Base-by-base conservation (phyloP, 1,284 basidiomycete genomes). In the Golubevia pallescens region DNA sequence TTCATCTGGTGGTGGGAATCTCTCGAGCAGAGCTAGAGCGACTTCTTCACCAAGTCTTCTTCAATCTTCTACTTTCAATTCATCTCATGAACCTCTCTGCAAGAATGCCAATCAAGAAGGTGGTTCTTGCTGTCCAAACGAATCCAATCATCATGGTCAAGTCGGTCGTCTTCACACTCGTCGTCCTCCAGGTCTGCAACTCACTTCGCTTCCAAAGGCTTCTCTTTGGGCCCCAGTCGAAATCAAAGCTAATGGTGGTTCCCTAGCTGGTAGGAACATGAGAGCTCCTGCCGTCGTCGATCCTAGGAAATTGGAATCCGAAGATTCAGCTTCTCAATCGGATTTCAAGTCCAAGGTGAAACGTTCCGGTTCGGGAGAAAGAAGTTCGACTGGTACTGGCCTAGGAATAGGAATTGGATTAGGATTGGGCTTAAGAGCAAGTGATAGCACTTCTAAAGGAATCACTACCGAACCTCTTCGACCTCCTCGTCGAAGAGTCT, bases 211-310 rank as follows among this genome's bases (percentile, higher is more conserved):
- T 4, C 61, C 61, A 13, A 57, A 62, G 13, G 48, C 61, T 7
- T 21, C 61, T 7, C 42, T 55, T 19, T 62, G 61, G 61, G 61
- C 61, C 10, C 42, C 61, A 32, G 61, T 57, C 8, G 61, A 62
- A 21, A 62, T 62, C 10, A 57, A 62, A 28, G 61, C 57, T n/a
- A 62, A 62, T 21, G 61, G 61, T 32, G 52, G 38, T 7, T 38
- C n/a, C 21, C 23, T 62, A 24, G 48, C 21, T 58, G 61, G 61
- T 3, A 23, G 61, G 7, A 54, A 62, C 19, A 62, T 62, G 61
- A 34, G 57, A 7, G 61, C 61, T 3, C 38, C 52, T 21, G 42
- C 61, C 3, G 61, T 62, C 32, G 38, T 42, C 19, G 61, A 62
- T 24, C 61, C 61, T 14, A 23, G 61, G 10, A 56, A 21, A 10